Evolutionary conservation across 2,329 filamentous ascomycete genomes (phyloP).

Genomic region (Microdochium bolleyi): DNA sequence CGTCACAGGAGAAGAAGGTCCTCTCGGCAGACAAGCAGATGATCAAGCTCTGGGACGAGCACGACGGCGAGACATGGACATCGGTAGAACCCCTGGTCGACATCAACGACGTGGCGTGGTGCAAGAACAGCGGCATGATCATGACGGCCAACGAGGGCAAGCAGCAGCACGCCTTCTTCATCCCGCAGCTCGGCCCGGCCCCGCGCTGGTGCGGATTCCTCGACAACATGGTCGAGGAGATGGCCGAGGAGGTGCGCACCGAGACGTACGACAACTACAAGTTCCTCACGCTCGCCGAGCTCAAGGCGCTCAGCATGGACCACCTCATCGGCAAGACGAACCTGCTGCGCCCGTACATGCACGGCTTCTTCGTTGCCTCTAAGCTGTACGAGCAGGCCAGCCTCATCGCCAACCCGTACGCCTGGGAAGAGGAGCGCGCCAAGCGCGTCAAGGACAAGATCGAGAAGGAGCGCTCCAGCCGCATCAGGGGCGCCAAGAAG

Average conservation of each 20-base stretch:
- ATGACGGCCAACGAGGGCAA: slow-evolving; percentile 94
- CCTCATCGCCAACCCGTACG: slow-evolving; percentile 86
- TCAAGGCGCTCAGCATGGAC: slow-evolving; percentile 76
- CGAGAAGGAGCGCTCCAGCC: slow-evolving; percentile 89
- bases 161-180: slow-evolving; percentile 91
- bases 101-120: slow-evolving; percentile 90
- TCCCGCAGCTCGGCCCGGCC: slow-evolving; percentile 86
- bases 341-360: slow-evolving; percentile 92
- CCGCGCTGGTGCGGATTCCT: slow-evolving; percentile 95
- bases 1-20: slow-evolving; percentile 76
- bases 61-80: slow-evolving; percentile 82
- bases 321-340: slow-evolving; percentile 89
- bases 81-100: slow-evolving; percentile 93
- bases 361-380: slow-evolving; percentile 95
- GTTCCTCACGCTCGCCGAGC: slow-evolving; percentile 83
- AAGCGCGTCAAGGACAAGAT: slow-evolving; percentile 94
- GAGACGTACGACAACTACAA: slow-evolving; percentile 99
- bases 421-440: slow-evolving; percentile 85
- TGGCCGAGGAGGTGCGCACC: slow-evolving; percentile 74
- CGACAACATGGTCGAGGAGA: slow-evolving; percentile 96
- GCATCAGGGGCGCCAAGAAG: slow-evolving; percentile 92
- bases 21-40: slow-evolving; percentile 90
- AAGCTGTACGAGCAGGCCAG: slow-evolving; percentile 92
- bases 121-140: slow-evolving; percentile 87
- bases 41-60: slow-evolving; percentile 92